These are phyloP conservation scores for Emmonsiellopsis sp. DNA, from an alignment of 2,329 filamentous ascomycete genomes.

Conservation along the genomic window DNA sequence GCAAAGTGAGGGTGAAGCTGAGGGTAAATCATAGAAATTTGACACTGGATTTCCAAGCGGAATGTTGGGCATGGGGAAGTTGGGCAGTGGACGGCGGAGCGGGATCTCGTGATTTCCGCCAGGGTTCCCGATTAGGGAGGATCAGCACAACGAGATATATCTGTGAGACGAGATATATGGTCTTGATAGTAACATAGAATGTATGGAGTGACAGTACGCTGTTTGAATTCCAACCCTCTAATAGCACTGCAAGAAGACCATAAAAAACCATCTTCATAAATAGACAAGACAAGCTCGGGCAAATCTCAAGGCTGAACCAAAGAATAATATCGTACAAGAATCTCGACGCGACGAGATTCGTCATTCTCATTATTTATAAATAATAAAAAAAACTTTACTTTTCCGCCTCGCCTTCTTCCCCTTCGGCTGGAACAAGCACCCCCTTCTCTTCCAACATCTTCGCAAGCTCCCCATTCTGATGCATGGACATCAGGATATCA, in stretches of 20 bases:
- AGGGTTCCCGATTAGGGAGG: no score
- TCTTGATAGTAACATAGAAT: no score
- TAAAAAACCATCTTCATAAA: background rate
- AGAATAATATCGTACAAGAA: background rate
- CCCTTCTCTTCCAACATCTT: constrained; percentile 88
- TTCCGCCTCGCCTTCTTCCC: constrained; percentile 13
- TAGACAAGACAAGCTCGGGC: background rate
- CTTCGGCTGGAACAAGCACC: constrained; percentile 61
- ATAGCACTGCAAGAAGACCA: background rate
- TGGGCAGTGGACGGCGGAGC: no score
- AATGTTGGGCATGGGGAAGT: no score
- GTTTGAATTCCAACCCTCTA: no score
- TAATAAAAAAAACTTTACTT: background rate
- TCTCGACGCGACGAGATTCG: background rate
- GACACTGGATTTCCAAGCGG: no score
- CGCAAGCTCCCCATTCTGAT: constrained; percentile 86
- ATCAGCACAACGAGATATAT: no score
- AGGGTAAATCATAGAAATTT: no score
- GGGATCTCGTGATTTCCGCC: no score
- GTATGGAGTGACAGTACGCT: no score
- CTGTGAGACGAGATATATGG: no score
- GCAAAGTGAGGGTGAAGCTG: no score
- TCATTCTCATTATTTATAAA: background rate
- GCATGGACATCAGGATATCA: constrained; percentile 94
- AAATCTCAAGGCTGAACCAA: background rate